Base-by-base conservation (phyloP, 768 basidiomycete species). In the Pleurotus pulmonarius region DNA sequence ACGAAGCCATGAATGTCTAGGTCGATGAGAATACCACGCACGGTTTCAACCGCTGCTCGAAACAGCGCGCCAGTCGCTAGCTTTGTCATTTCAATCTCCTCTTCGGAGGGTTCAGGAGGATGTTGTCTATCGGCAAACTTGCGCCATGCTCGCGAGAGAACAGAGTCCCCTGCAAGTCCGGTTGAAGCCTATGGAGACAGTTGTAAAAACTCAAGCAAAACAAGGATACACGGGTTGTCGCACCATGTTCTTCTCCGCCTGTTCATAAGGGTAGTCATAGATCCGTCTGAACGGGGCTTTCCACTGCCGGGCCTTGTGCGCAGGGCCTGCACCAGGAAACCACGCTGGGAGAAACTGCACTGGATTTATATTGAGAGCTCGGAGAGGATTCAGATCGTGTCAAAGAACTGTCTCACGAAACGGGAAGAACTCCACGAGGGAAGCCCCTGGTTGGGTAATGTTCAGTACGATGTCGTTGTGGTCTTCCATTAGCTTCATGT, bases 391-490 rank as follows among this genome's bases (percentile, higher is more conserved):
- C 43, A 29, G 43, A 44, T 22, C 16, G 26, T 13, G 11, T 12
- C 25, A 20, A 29, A 22, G 12, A n/a, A 15, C 22, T 49, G 47
- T 59, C 63, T 55, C 60, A 73, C 77, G 66, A 77, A 71, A 55
- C 40, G 79, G 78, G 61, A 81, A 75, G 59, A 75, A 79, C 63
- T 81, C 79, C 7, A 81, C 78, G 51, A 80, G 63, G n/a, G 71
- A 74, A 16, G 75, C 76, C 26, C 74, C 76, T 20, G 77, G 72
- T 5, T 13, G 20, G 3, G 13, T 47, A 25, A 24, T 25, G 26
- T 47, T 24, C 6, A 22, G 46, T 15, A 16, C 16, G n/a, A 47
- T 5, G 13, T 6, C 22, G 6, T 20, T 25, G n/a, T 47, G 46
- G 11, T 16, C 46, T 5, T 24, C 26, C 46, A 25, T 47, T 5